Evolutionary conservation across 768 basidiomycete species (phyloP).

Genomic region (Tulasnella sp.): DNA sequence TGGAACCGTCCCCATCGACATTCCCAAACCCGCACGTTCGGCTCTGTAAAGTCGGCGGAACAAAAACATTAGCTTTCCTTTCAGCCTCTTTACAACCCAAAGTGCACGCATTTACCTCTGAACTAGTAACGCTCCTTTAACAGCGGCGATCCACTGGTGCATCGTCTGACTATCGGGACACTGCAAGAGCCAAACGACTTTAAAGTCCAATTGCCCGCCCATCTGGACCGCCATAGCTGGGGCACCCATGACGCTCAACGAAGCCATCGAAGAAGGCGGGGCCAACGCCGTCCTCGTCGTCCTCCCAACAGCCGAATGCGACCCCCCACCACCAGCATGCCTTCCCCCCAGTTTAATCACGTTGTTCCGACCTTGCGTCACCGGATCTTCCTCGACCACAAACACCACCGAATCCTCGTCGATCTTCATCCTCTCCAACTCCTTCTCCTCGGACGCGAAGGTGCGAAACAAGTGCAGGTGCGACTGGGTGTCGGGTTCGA

Average conservation of each 20-base stretch:
- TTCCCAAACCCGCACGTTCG: conserved; percentile 16
- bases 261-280: neutral
- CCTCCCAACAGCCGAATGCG: neutral
- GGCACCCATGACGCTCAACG: conserved; percentile 6
- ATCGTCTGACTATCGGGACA: conserved; percentile 13
- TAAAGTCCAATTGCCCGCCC: neutral
- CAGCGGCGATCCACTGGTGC: conserved; percentile 16
- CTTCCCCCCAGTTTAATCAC: conserved; percentile 16
- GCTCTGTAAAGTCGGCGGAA: neutral
- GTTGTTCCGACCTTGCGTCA: conserved; percentile 4
- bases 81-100: neutral
- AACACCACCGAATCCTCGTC: conserved; percentile 20
- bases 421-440: conserved; percentile 18
- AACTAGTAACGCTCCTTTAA: conserved; percentile 13
- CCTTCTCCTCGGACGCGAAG: conserved; percentile 11
- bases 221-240: conserved; percentile 1
- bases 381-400: conserved; percentile 10
- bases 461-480: conserved; percentile 16
- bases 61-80: neutral
- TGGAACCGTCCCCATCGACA: neutral
- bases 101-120: conserved; percentile 10
- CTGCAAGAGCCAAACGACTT: conserved; percentile 16
- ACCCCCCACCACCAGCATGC: conserved; percentile 5
- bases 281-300: neutral
- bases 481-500: conserved; percentile 10